These are phyloP conservation scores for Diutina siamensis DNA, from an alignment of 1,139 yeast genomes.

Conservation along the genomic window DNA sequence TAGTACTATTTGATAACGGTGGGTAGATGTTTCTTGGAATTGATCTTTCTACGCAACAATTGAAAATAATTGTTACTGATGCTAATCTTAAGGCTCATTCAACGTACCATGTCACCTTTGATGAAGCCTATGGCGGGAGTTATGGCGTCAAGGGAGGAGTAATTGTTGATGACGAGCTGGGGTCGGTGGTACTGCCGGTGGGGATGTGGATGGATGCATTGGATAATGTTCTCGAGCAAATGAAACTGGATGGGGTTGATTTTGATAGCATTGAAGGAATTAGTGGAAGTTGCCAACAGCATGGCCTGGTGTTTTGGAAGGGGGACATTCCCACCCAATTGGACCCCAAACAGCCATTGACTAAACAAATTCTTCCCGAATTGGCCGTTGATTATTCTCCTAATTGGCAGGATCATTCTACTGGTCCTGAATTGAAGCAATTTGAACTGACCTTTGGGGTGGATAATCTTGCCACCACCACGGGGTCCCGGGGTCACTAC, in stretches of 20 bases:
- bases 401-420: constrained; percentile 93
- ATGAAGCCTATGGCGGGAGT: constrained; percentile 39
- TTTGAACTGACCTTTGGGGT: constrained; percentile 63
- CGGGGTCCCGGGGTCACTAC: constrained; percentile 85
- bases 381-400: constrained; percentile 64
- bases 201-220: constrained; percentile 83
- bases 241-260: constrained; percentile 44
- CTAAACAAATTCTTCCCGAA: constrained; percentile 16
- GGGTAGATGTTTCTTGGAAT: constrained; percentile 62
- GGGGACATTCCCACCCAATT: constrained; percentile 31
- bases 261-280: constrained; percentile 54
- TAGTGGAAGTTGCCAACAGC: constrained; percentile 88
- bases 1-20: too few species aligned
- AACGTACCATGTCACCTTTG: constrained; percentile 64
- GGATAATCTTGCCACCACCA: constrained; percentile 48
- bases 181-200: constrained; percentile 68
- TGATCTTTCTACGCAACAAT: constrained; percentile 84
- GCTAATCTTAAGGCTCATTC: constrained; percentile 38
- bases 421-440: constrained; percentile 51
- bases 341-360: constrained; percentile 13
- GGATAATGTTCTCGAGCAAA: constrained; percentile 47
- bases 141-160: constrained; percentile 70
- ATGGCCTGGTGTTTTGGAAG: constrained; percentile 82
- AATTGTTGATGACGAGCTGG: constrained; percentile 34
- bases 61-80: constrained; percentile 63